Evolutionary conservation across 2,329 filamentous ascomycete species (phyloP).

Genomic region (Coleophoma cylindrospora): DNA sequence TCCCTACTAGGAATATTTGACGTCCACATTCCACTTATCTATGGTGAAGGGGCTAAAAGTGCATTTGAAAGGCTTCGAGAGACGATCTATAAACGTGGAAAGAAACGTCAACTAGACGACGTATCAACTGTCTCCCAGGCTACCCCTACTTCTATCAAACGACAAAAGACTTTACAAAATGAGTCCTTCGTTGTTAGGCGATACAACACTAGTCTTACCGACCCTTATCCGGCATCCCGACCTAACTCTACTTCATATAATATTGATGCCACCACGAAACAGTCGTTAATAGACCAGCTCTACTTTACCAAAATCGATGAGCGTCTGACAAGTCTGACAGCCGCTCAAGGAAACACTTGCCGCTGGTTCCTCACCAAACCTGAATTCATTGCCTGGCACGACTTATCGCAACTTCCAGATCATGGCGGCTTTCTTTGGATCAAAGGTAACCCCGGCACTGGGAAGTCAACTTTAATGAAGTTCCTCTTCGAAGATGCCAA

Average conservation of each 20-base stretch:
- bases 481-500: constrained; percentile 26
- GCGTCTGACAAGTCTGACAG: constrained; percentile 27
- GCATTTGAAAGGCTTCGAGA: constrained; percentile 29
- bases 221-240: too few relatives aligned
- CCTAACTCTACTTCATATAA: too few relatives aligned
- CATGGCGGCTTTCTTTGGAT: constrained; percentile 41
- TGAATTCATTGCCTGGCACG: constrained; percentile 30
- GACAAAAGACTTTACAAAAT: not conserved
- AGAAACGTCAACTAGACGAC: not conserved
- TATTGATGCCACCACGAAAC: not conserved
- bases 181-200: too few relatives aligned
- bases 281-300: constrained; percentile 22
- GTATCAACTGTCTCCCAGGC: not conserved
- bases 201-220: too few relatives aligned
- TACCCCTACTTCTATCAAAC: not conserved
- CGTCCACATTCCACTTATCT: constrained; percentile 36
- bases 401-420: constrained; percentile 10
- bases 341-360: constrained; percentile 30
- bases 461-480: constrained; percentile 40
- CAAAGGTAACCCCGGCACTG: constrained; percentile 38
- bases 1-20: constrained; percentile 36
- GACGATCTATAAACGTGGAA: constrained; percentile 20
- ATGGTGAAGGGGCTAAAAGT: constrained; percentile 25
- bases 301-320: constrained; percentile 29
- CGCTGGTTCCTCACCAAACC: constrained; percentile 29